Evolutionary conservation across 1,284 basidiomycete genomes (phyloP).

Genomic region (Austroboletus novae-zelandiae): DNA sequence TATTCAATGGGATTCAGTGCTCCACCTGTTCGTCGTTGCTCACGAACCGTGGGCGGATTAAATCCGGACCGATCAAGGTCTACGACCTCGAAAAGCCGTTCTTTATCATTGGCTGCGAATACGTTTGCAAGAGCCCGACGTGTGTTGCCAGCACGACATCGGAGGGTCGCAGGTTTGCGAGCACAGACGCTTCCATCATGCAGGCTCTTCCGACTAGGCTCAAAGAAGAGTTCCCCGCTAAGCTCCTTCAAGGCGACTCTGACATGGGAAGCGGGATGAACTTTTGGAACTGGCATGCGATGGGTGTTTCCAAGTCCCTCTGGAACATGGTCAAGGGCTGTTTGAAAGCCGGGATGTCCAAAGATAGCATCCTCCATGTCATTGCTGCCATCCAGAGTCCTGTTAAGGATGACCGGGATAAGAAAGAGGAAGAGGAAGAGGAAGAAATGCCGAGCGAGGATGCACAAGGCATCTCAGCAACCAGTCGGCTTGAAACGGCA

Average conservation of each 20-base stretch:
- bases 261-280: conserved; percentile 55
- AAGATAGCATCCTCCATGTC: conserved; percentile 56
- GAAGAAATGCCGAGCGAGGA: conserved; percentile 22
- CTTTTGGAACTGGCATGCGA: conserved; percentile 70
- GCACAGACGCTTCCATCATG: conserved; percentile 66
- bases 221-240: conserved; percentile 69
- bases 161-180: conserved; percentile 62
- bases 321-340: conserved; percentile 67
- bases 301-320: conserved; percentile 62
- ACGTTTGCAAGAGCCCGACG: conserved; percentile 51
- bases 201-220: conserved; percentile 62
- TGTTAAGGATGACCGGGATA: conserved; percentile 40
- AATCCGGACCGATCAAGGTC: conserved; percentile 66
- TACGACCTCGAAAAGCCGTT: conserved; percentile 75
- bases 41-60: conserved; percentile 63
- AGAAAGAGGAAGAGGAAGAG: conserved; percentile 38
- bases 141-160: conserved; percentile 40
- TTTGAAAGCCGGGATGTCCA: conserved; percentile 53
- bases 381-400: conserved; percentile 56
- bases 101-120: conserved; percentile 78
- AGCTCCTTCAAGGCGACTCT: conserved; percentile 47
- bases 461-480: conserved; percentile 15
- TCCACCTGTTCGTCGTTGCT: conserved; percentile 57
- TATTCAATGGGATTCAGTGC: conserved; percentile 73
- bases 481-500: conserved; percentile 21